These are phyloP conservation scores for Globisporangium spinosum DNA, from an alignment of 352 stramenopile genomes.

Conservation along the genomic window DNA sequence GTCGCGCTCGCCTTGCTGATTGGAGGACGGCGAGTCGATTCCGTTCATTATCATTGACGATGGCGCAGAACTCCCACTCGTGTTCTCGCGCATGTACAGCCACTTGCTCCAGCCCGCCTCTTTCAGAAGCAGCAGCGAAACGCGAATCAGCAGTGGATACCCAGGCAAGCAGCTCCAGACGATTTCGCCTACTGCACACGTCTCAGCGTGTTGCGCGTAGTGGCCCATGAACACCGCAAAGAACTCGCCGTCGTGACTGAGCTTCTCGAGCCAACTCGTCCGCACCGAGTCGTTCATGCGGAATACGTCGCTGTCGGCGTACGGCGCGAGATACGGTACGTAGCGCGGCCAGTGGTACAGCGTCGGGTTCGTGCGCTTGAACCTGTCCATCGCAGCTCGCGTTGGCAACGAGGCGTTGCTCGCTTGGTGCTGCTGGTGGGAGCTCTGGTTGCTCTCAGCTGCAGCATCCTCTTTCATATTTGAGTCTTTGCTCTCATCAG, in stretches of 20 bases:
- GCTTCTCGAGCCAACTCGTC: slow-evolving; percentile 45
- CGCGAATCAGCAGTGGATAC: slow-evolving; percentile 55
- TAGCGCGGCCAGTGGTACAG: slow-evolving; percentile 61
- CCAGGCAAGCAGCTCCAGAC: slow-evolving; percentile 55
- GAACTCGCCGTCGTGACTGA: slow-evolving; percentile 69
- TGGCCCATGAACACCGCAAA: slow-evolving; percentile 69
- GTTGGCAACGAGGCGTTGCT: slow-evolving; percentile 1
- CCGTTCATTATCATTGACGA: slow-evolving; percentile 21
- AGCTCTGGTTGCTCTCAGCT: slow-evolving; percentile 19
- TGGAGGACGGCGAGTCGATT: slow-evolving; percentile 15
- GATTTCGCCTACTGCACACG: slow-evolving; percentile 28
- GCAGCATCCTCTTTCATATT: not conserved
- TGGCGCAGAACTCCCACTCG: slow-evolving; percentile 17
- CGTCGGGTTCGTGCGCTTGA: slow-evolving; percentile 49
- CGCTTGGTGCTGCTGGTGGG: slow-evolving; percentile 21
- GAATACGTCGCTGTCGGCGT: slow-evolving; percentile 59
- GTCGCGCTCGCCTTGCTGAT: slow-evolving; percentile 26
- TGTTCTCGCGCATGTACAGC: slow-evolving; percentile 51
- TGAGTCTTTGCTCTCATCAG: slow-evolving; percentile 21
- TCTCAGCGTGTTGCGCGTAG: slow-evolving; percentile 46
- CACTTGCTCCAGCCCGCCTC: slow-evolving; percentile 68
- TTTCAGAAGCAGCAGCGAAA: slow-evolving; percentile 58
- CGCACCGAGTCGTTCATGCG: slow-evolving; percentile 35
- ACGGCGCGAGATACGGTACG: slow-evolving; percentile 48
- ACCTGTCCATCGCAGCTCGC: slow-evolving; percentile 33